Evolutionary conservation across 2,329 filamentous ascomycete genomes (phyloP), one percentile per base, ranked within the genome.

Genomic region (Cytospora chrysosperma): DNA sequence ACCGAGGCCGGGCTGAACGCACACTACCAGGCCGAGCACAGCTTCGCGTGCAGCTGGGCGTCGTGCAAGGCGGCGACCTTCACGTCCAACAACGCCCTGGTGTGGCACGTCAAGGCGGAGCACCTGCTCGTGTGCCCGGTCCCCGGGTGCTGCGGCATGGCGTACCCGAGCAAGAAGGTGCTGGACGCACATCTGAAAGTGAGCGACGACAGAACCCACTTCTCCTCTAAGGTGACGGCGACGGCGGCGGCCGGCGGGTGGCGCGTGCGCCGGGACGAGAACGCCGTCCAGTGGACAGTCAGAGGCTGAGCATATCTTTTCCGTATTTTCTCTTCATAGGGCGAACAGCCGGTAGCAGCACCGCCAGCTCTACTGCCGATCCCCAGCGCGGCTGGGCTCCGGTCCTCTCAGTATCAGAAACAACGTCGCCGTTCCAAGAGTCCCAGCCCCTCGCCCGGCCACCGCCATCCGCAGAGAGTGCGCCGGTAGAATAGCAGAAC

Each of bases 61-160:
- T 70, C 71, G 26, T 81, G 79, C 49, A 63, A 69, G 1, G 72
- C 73, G 8, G 66, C 71, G 0, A 72, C 72, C 53, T 81, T 80
- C 59, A 68, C 71, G 2, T 75, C 76, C 1, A 72, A 71, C 17
- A 73, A 75, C 37, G 77, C 73, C 10, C 73, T 81, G 34, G 72
- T 75, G 19, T 76, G 78, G 70, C 79, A 81, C 63, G 77, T 81
- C 47, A 78, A 80, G 61, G 70, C 71, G 24, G 75, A 80, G 54
- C 79, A 81, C 63, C 71, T 80, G 13, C 72, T 80, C 30, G 68
- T 77, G 28, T 81, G 79, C 32, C 79, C 79, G 0, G 71, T 74
- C 1, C 67, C 71, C 0, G 76, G 74, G 0, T 81, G 79, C 61
- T 69, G 71, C 37, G 76, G 79, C 56, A 69, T 68, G n/a, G 67